Evolutionary conservation across 148 eudicot species (phyloP), one percentile per base, ranked within the genome.

Genomic region (Arbutus unedo): DNA sequence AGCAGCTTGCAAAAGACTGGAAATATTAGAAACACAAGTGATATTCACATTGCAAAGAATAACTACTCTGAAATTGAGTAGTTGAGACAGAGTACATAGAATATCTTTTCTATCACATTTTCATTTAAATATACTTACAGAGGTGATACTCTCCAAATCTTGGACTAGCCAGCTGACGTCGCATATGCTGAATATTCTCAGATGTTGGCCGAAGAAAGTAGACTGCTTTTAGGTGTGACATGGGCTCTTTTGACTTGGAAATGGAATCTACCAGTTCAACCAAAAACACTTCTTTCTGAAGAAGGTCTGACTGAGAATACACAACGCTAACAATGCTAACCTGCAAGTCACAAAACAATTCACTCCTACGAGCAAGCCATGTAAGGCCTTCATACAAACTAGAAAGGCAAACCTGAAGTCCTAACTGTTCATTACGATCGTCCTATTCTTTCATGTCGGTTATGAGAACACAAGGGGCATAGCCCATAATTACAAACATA

Each of bases 191-290:
- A 84, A 96, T 90, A 88, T 96, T 96, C 81, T 89, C 95, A 2
- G 97, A 82, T 50, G 92, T 94, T 21, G 99, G 98, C 76, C 95
- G 91, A 75, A 96, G 89, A 85, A 96, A 96, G 87, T 91, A 96
- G 71, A 96, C 91, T 54, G 99, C 97, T 89, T 96, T 96, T n/a
- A 96, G 98, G 88, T 96, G 99, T 15, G 95, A 91, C 99, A 96
- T 96, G 21, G 95, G 85, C 84, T 96, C 97, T 86, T 84, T 93
- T 57, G 99, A 96, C 94, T 84, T 91, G 79, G 98, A 90, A 82
- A 93, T 93, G 80, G 99, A 93, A 86, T 94, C 98, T 57, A 96
- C 89, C 82, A 93, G 78, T 85, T 96, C 99, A 82, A 94, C 99
- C 87, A 96, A 78, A 87, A 96, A 94, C 38, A 96, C 98, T 89